Conservation (phyloP, 352 stramenopile species). For the Phytopythium chamaehyphon region DNA sequence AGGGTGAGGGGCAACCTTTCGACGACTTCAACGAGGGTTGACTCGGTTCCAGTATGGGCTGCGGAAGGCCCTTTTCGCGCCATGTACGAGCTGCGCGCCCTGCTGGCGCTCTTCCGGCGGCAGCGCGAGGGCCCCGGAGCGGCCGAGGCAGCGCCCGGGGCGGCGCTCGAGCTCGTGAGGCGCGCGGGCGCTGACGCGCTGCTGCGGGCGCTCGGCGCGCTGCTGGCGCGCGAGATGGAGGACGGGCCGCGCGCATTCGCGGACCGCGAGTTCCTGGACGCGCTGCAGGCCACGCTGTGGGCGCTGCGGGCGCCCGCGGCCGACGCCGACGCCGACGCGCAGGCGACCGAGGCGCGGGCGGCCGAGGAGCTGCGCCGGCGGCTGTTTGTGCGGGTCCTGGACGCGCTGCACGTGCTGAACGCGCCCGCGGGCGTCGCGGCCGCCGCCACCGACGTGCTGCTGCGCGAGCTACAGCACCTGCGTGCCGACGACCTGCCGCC, state of each 20-base stretch:
- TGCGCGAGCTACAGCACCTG: constrained; percentile 37
- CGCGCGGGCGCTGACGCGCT: constrained; percentile 22
- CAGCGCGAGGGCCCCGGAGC: constrained; percentile 5
- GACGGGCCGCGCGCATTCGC: constrained; percentile 30
- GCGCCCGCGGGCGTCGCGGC: constrained; percentile 14
- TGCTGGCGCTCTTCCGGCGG: constrained; percentile 23
- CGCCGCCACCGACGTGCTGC: constrained; percentile 15
- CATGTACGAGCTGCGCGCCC: constrained; percentile 11
- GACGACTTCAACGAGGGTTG: no score
- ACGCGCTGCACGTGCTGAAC: constrained; percentile 26
- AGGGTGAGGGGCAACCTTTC: constrained; percentile 7
- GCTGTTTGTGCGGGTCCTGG: constrained; percentile 18
- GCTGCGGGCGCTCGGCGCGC: constrained; percentile 14
- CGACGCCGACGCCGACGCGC: no score
- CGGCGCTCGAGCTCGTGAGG: constrained; percentile 12
- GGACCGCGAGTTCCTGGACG: constrained; percentile 20
- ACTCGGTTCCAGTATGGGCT: no score
- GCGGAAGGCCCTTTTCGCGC: neutral
- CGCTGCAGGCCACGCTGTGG: constrained; percentile 39
- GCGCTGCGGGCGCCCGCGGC: constrained; percentile 14
- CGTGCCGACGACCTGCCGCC: constrained; percentile 17
- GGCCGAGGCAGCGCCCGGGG: neutral
- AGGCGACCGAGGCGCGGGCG: no score
- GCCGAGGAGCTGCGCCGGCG: constrained; percentile 18
- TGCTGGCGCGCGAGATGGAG: constrained; percentile 12